These are phyloP conservation scores for Sarocladium oryzae DNA, from an alignment of 2,329 filamentous ascomycete species.

Conservation along the genomic window DNA sequence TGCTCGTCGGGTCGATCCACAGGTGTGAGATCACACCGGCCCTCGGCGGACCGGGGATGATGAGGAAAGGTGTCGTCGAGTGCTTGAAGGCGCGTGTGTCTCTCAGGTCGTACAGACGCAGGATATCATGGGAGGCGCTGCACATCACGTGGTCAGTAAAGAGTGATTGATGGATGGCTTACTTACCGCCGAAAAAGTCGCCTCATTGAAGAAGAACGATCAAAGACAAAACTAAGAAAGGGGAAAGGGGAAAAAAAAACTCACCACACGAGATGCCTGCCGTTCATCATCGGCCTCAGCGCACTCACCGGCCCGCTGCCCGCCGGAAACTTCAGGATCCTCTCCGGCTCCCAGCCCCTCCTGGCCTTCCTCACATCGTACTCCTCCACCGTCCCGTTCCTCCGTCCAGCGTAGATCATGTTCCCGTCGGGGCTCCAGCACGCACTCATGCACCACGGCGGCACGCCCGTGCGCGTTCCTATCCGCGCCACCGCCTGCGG, in stretches of 20 bases:
- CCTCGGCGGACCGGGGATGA: constrained; percentile 77
- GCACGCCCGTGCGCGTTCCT: constrained; percentile 63
- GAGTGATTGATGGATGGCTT: neutral
- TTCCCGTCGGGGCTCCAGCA: constrained; percentile 97
- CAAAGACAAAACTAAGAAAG: neutral
- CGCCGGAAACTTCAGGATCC: constrained; percentile 79
- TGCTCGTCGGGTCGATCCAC: constrained; percentile 80
- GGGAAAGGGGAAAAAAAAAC: constrained; percentile 21
- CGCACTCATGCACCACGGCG: constrained; percentile 95
- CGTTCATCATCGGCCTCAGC: constrained; percentile 85
- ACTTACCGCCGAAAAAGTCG: too few species aligned
- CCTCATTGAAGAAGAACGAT: neutral
- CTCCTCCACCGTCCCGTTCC: constrained; percentile 92
- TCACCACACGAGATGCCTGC: constrained; percentile 77
- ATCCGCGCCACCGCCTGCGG: constrained; percentile 74
- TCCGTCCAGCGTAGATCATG: constrained; percentile 83
- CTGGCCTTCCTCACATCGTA: constrained; percentile 74
- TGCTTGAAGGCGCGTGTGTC: constrained; percentile 60
- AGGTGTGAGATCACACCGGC: constrained; percentile 83
- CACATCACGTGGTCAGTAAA: neutral
- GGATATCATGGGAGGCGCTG: constrained; percentile 86
- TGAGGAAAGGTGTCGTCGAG: constrained; percentile 86
- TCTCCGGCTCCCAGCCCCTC: constrained; percentile 63
- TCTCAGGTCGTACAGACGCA: constrained; percentile 83
- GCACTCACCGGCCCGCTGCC: constrained; percentile 88